phyloP scores from a whole-genome alignment of 2,329 filamentous ascomycete genomes.

The Eutypella sp. region DNA sequence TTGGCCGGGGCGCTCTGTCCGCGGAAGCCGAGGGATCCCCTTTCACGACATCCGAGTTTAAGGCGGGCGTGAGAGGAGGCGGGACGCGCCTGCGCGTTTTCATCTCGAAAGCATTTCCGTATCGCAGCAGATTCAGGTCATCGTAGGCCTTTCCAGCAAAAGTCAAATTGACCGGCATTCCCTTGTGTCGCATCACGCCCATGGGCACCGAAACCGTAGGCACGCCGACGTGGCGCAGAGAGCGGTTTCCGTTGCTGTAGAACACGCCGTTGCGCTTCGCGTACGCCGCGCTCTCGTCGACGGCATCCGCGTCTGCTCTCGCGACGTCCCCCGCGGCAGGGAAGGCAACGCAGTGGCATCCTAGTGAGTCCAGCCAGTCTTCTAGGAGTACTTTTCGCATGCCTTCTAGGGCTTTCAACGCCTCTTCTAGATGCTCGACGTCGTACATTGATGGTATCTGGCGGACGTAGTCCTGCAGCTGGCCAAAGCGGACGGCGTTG shows the following conservation, averaged over 20 bases:
- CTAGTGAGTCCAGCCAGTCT: slow-evolving; percentile 40
- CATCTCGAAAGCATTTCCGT: slow-evolving; percentile 17
- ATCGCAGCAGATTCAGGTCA: slow-evolving; percentile 30
- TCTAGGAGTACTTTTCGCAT: slow-evolving; percentile 45
- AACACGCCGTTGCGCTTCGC: slow-evolving; percentile 46
- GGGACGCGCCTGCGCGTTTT: not conserved
- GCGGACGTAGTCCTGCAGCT: slow-evolving; percentile 3
- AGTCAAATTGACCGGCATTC: slow-evolving; percentile 49
- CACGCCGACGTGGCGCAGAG: slow-evolving; percentile 48
- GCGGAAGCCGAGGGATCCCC: not conserved
- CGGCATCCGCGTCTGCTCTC: slow-evolving; percentile 39
- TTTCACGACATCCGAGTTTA: not conserved
- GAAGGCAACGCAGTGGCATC: slow-evolving; percentile 42
- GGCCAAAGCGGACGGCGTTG: slow-evolving; percentile 17
- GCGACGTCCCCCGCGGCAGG: slow-evolving; percentile 48
- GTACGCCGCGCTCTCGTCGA: slow-evolving; percentile 25
- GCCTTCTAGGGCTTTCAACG: slow-evolving; percentile 40
- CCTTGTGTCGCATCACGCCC: slow-evolving; percentile 40
- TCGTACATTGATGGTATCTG: slow-evolving; percentile 10
- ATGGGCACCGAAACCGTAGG: slow-evolving; percentile 50
- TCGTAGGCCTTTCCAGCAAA: slow-evolving; percentile 45
- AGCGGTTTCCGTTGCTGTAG: slow-evolving; percentile 50
- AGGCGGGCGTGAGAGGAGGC: not conserved
- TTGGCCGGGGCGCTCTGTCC: not conserved
- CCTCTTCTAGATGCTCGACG: slow-evolving; percentile 35